A percentile compares a stretch with the other conserved stretches of the same genome.
These are phyloP conservation scores for Rhodosporidiobolus odoratus DNA, from an alignment of 768 basidiomycete genomes.

Conservation along the genomic window DNA sequence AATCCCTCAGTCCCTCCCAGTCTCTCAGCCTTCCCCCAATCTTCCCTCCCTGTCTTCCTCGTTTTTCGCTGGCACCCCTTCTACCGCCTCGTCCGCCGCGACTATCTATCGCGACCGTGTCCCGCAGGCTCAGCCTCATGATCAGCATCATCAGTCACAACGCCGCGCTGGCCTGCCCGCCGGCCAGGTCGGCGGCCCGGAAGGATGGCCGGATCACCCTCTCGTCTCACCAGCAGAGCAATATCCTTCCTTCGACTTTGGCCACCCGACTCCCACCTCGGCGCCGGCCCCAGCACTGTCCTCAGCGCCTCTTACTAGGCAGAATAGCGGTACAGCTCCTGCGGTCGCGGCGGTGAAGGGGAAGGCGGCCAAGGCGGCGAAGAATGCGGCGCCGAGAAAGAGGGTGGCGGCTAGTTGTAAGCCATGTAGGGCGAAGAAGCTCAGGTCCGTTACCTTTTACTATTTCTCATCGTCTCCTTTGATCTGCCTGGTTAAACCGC, in stretches of 20 bases:
- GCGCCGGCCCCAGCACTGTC: not conserved
- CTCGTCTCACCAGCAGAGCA: not conserved
- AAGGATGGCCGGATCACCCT: not conserved
- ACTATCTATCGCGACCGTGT: slow-evolving; percentile 4
- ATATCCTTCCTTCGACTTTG: not conserved
- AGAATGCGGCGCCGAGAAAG: slow-evolving; percentile 7
- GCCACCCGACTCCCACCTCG: not conserved
- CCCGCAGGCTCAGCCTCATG: not conserved
- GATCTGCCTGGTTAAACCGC: too few species aligned
- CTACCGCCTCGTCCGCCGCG: not conserved
- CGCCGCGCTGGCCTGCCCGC: not conserved
- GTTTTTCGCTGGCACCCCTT: not conserved
- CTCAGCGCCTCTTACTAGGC: not conserved
- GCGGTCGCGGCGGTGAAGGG: not conserved
- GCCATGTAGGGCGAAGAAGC: slow-evolving; percentile 31
- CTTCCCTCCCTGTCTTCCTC: not conserved
- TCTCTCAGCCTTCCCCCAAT: not conserved
- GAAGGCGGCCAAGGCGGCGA: not conserved
- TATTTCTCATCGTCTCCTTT: too few species aligned
- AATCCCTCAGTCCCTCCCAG: not conserved
- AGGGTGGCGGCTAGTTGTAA: slow-evolving; percentile 19
- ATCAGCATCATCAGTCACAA: too few species aligned
- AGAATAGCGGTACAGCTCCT: not conserved
- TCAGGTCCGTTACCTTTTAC: slow-evolving; percentile 13
- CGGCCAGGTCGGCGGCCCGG: slow-evolving; percentile 8